Base-by-base conservation (phyloP, 495 filamentous ascomycete genomes). In the Xylaria curta region DNA sequence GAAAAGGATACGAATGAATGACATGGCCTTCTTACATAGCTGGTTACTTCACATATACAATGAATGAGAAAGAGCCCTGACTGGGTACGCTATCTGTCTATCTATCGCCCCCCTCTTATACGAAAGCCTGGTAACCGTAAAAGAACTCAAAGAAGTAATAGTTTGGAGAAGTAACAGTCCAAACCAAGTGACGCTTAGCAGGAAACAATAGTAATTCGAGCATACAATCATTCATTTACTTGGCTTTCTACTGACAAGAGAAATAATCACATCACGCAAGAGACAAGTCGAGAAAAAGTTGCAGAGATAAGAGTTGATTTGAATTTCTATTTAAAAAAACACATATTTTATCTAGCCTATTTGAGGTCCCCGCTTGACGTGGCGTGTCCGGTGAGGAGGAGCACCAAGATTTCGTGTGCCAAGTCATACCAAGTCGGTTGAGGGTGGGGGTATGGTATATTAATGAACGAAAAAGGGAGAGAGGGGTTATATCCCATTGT, bases 281-380 rank as follows among this genome's bases (percentile, higher is more conserved):
- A 28, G 21, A 56, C 4, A 28, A 28, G 6, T 21, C 17, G 21
- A 42, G 2, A 2, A 28, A 24, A 56, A 6, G 26, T 7, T 4
- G 9, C 3, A n/a, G 17, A 7, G 49, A 24, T 56, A 56, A 56
- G 24, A 56, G n/a, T 26, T 56, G 26, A 31, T 56, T 56, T 17
- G 4, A 28, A 56, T 56, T 56, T 56, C 53, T 56, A 56, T 56
- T 56, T 31, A 17, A 31, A 56, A 31, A 13, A 38, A 38, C 36
- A 56, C 53, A 56, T 56, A 13, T 56, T 56, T 56, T 56, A 56
- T 56, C 53, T 56, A 56, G 26, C 26, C 53, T 56, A 31, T 56
- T 56, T 2, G 26, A 56, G 53, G 9, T 54, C 24, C 51, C 9
- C 8, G 0, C 24, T 54, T 28, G 51, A 54, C 10, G 51, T 24